Evolutionary conservation across 306 rosid genomes (phyloP).

Genomic region (Glycine latifolia): DNA sequence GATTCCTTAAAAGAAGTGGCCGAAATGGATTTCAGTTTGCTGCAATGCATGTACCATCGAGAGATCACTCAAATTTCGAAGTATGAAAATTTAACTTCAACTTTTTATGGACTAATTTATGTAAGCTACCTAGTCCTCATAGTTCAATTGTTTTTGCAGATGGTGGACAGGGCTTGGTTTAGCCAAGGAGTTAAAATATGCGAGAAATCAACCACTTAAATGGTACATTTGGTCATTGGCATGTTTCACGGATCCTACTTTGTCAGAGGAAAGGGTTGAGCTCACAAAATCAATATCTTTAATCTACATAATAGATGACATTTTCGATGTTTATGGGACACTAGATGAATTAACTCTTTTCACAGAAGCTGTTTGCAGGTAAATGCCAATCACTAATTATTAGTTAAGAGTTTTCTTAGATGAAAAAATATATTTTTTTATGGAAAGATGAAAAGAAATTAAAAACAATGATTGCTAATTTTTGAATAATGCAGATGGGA

Average conservation of each 20-base stretch:
- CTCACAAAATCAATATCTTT: slow-evolving; percentile 75
- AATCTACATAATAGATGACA: slow-evolving; percentile 71
- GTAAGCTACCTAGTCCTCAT: not conserved
- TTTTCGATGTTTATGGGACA: slow-evolving; percentile 72
- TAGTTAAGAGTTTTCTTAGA: not conserved
- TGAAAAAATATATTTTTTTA: not conserved
- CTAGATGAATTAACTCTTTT: slow-evolving; percentile 63
- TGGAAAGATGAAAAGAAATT: not conserved
- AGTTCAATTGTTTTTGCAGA: slow-evolving; percentile 29
- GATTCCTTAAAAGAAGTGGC: slow-evolving; percentile 54
- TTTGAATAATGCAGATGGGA: slow-evolving; percentile 13
- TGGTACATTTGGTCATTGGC: slow-evolving; percentile 75
- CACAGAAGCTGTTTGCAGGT: slow-evolving; percentile 67
- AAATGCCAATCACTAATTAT: not conserved
- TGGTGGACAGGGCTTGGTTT: slow-evolving; percentile 78
- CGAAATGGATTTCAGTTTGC: slow-evolving; percentile 51
- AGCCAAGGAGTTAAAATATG: slow-evolving; percentile 56
- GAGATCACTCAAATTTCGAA: slow-evolving; percentile 57
- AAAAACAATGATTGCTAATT: not conserved
- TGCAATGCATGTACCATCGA: slow-evolving; percentile 45
- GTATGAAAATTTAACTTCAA: not conserved
- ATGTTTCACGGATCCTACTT: slow-evolving; percentile 56
- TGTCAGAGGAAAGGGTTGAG: slow-evolving; percentile 67
- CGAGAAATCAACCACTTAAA: slow-evolving; percentile 74
- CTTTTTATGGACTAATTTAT: not conserved